Evolutionary conservation across 352 stramenopile genomes (phyloP).

Genomic region (Pythium rishiriense): DNA sequence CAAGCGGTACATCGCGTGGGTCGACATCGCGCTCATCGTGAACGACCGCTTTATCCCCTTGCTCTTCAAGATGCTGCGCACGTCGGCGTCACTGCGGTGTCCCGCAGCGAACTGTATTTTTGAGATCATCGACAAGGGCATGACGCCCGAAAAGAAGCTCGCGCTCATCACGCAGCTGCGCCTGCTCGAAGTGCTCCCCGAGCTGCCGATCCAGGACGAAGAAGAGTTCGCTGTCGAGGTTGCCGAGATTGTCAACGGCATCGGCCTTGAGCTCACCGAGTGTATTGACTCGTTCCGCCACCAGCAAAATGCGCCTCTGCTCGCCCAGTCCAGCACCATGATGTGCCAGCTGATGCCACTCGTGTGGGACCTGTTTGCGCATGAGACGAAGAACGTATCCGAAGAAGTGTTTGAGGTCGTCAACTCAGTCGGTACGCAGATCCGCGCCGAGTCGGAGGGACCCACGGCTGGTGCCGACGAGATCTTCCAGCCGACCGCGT

Average conservation of each 20-base stretch:
- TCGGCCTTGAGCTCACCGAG: constrained; percentile 77
- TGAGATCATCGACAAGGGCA: constrained; percentile 86
- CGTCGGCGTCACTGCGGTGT: constrained; percentile 60
- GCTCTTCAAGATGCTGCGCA: constrained; percentile 67
- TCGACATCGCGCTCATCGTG: constrained; percentile 81
- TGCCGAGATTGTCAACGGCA: constrained; percentile 79
- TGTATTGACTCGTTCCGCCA: constrained; percentile 81
- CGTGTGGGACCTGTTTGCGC: constrained; percentile 78
- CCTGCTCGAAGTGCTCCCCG: constrained; percentile 56
- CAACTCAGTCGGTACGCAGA: constrained; percentile 70
- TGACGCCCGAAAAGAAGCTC: constrained; percentile 83
- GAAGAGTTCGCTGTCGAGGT: constrained; percentile 84
- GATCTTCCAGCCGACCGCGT: constrained; percentile 73
- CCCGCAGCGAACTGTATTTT: constrained; percentile 82
- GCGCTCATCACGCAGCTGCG: constrained; percentile 73
- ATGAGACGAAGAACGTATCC: constrained; percentile 82
- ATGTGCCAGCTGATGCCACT: constrained; percentile 75
- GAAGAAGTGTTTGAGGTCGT: constrained; percentile 88
- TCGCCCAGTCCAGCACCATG: constrained; percentile 59
- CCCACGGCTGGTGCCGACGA: constrained; percentile 35
- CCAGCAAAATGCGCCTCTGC: constrained; percentile 41
- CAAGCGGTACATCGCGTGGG: constrained; percentile 86
- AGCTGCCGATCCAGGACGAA: constrained; percentile 68
- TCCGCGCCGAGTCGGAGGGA: constrained; percentile 49
- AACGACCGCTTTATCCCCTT: constrained; percentile 82